Evolutionary conservation across 2,329 filamentous ascomycete species (phyloP).

Genomic region (Tolypocladium tropicale): DNA sequence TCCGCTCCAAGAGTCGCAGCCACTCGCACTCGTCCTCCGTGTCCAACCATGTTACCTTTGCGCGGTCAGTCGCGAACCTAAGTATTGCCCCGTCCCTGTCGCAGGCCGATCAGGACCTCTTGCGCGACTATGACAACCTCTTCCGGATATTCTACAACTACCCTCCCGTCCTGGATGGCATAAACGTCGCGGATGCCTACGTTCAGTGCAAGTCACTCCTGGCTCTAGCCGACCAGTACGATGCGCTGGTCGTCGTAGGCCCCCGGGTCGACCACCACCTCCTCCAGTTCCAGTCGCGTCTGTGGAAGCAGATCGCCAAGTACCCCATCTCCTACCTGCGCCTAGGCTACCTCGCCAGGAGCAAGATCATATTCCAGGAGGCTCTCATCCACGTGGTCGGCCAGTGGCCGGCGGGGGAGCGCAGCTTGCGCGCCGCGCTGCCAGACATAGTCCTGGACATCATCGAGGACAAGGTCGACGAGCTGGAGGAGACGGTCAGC

Average conservation of each 20-base stretch:
- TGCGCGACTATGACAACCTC: conserved; percentile 91
- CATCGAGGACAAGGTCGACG: conserved; percentile 91
- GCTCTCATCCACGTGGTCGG: conserved; percentile 89
- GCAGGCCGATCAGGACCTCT: conserved; percentile 59
- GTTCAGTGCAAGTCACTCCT: conserved; percentile 89
- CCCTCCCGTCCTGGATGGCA: conserved; percentile 65
- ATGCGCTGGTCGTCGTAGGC: conserved; percentile 78
- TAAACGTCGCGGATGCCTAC: conserved; percentile 88
- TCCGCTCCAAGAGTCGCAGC: conserved; percentile 18
- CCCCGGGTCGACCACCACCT: conserved; percentile 89
- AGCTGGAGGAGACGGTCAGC: conserved; percentile 72
- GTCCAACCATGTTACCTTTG: conserved; percentile 48
- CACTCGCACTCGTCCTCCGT: conserved; percentile 44
- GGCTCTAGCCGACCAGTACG: conserved; percentile 86
- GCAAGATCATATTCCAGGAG: conserved; percentile 75
- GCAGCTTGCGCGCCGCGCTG: conserved; percentile 63
- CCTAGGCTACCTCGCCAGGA: conserved; percentile 75
- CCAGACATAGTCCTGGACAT: conserved; percentile 73
- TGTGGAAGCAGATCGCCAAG: conserved; percentile 96
- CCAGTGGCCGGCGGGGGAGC: conserved; percentile 77
- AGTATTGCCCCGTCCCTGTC: conserved; percentile 36
- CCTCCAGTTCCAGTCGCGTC: conserved; percentile 76
- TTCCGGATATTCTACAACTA: conserved; percentile 97
- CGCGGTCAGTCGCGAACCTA: conserved; percentile 80
- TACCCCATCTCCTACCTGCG: conserved; percentile 90